Percentiles rank a stretch among this genome's conserved stretches.
These are phyloP conservation scores for Pseudogymnoascus sp. DNA, from an alignment of 2,329 filamentous ascomycete genomes.

Conservation along the genomic window DNA sequence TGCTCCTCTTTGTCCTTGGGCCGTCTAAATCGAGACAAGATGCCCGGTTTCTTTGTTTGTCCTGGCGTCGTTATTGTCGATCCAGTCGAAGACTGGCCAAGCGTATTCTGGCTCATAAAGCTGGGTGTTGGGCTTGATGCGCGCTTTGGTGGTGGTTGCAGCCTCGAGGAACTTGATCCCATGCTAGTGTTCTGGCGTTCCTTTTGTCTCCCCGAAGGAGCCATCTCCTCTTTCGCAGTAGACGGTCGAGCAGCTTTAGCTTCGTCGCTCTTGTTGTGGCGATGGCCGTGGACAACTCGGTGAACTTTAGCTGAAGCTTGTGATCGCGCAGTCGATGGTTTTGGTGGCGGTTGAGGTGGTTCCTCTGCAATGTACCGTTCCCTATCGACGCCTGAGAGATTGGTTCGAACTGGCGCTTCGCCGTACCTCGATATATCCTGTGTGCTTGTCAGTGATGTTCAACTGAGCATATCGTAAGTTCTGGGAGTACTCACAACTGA, in stretches of 20 bases:
- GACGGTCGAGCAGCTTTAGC: slow-evolving; percentile 61
- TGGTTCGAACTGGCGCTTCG: slow-evolving; percentile 67
- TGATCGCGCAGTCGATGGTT: slow-evolving; percentile 55
- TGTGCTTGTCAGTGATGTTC: neutral
- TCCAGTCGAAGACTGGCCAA: neutral
- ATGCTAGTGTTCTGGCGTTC: slow-evolving; percentile 34
- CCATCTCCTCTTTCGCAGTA: slow-evolving; percentile 18
- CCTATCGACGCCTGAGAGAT: slow-evolving; percentile 61
- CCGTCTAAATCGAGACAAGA: slow-evolving; percentile 26
- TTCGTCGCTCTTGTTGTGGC: slow-evolving; percentile 65
- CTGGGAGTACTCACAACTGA: slow-evolving; percentile 53
- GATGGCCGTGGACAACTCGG: slow-evolving; percentile 54
- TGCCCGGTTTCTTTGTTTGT: slow-evolving; percentile 30
- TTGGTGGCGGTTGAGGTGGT: slow-evolving; percentile 44
- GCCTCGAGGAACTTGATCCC: slow-evolving; percentile 20
- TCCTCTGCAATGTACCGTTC: slow-evolving; percentile 55
- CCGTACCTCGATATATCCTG: slow-evolving; percentile 71
- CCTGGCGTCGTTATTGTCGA: slow-evolving; percentile 27
- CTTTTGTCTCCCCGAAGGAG: slow-evolving; percentile 33
- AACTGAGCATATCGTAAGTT: slow-evolving; percentile 18
- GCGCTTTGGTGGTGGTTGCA: slow-evolving; percentile 43
- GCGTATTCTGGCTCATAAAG: slow-evolving; percentile 43
- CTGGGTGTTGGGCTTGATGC: slow-evolving; percentile 80
- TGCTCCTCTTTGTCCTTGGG: slow-evolving; percentile 50
- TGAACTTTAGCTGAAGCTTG: slow-evolving; percentile 53